Percentiles rank a stretch among this genome's conserved stretches.
phyloP scores from a whole-genome alignment of 768 basidiomycete species.

The Mycena leptocephala region DNA sequence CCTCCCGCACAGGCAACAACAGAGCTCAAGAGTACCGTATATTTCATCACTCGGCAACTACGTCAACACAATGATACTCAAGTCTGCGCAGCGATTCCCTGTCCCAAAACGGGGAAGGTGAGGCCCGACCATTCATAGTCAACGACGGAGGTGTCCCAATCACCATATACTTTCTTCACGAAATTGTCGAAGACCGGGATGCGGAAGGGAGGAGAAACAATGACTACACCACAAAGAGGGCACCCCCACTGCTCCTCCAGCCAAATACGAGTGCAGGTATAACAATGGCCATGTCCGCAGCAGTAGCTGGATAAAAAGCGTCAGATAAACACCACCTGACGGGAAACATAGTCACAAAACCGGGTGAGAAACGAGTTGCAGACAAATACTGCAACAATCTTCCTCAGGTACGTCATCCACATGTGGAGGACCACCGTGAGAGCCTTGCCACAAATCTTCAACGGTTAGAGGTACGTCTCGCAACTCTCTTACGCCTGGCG shows the following conservation, averaged over 20 bases:
- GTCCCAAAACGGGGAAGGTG: background rate
- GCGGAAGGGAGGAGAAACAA: background rate
- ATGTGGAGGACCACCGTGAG: too few species aligned
- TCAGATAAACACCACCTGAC: background rate
- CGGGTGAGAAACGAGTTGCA: background rate
- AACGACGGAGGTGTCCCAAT: background rate
- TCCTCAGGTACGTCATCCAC: background rate
- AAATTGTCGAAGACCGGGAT: background rate
- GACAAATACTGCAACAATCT: background rate
- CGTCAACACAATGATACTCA: too few species aligned
- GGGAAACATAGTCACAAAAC: background rate
- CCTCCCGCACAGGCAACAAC: too few species aligned
- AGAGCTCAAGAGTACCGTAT: too few species aligned
- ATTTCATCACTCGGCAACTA: too few species aligned
- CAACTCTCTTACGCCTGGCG: background rate
- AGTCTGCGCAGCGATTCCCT: too few species aligned
- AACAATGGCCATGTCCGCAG: background rate
- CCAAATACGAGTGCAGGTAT: background rate
- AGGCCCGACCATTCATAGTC: background rate
- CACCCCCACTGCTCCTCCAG: background rate
- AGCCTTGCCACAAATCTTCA: background rate
- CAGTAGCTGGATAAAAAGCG: background rate
- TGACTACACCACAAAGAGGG: background rate
- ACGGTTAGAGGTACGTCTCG: background rate
- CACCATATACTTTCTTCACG: background rate